A percentile compares a stretch with the other conserved stretches of the same genome.
These are phyloP conservation scores for Durio zibethinus DNA, from an alignment of 345 rosid species.

Conservation along the genomic window DNA sequence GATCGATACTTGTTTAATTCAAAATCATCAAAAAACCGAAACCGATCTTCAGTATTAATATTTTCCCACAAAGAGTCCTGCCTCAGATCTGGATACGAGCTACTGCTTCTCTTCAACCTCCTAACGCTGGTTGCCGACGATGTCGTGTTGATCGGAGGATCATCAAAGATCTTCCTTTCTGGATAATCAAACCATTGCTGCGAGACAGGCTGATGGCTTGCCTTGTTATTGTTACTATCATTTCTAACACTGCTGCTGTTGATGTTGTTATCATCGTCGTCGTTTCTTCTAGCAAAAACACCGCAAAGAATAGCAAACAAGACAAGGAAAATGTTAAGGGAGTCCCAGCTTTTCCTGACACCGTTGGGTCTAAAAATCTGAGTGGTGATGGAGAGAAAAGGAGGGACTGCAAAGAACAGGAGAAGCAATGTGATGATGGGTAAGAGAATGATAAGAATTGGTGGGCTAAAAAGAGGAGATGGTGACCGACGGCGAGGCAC, in stretches of 20 bases:
- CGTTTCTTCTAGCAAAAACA: conserved; percentile 53
- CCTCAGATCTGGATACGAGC: conserved; percentile 76
- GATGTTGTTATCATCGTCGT: conserved; percentile 30
- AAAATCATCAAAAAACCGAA: conserved; percentile 70
- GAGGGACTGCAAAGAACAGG: conserved; percentile 39
- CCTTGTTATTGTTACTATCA: conserved; percentile 14
- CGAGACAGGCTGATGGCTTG: conserved; percentile 12
- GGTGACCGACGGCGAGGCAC: conserved; percentile 38
- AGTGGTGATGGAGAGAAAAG: conserved; percentile 39
- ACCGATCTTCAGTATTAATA: conserved; percentile 46
- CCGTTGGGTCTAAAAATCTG: conserved; percentile 40
- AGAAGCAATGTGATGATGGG: conserved; percentile 46
- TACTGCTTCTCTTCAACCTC: conserved; percentile 63
- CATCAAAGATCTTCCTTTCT: conserved; percentile 30
- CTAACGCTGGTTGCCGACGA: conserved; percentile 25
- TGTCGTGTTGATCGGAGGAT: conserved; percentile 15
- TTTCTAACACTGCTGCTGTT: conserved; percentile 1
- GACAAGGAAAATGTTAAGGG: conserved; percentile 54
- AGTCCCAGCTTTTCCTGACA: conserved; percentile 66
- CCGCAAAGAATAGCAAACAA: conserved; percentile 74
- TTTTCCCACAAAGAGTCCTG: conserved; percentile 41
- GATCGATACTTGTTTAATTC: conserved; percentile 41
- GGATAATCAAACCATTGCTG: conserved; percentile 47
- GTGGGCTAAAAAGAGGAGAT: conserved; percentile 41
- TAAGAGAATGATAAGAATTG: conserved; percentile 43